Base-by-base conservation (phyloP, 2,329 filamentous ascomycete genomes). In the Fusarium sp. region DNA sequence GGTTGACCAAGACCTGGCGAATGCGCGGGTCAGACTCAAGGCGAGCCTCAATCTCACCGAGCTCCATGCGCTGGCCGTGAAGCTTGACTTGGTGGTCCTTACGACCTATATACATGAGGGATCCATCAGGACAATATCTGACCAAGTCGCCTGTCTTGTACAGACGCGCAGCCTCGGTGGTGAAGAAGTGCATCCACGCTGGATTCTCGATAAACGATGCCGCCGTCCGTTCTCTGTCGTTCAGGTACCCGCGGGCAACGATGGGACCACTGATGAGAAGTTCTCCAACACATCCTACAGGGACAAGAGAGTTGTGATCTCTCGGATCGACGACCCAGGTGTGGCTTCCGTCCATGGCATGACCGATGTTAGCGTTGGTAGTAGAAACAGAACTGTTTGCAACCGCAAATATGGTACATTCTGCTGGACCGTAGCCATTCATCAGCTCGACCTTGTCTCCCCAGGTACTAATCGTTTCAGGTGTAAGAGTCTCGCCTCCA, bases 61-160 rank as follows among this genome's bases (percentile, higher is more conserved):
- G 81, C 78, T 87, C 90, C 62, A 89, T 82, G 50, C 88, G 80
- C 66, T 86, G 89, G 18, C 90, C 90, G 26, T 74, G 65, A 5
- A 75, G 61, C 18, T 77, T 77, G 54, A 77, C 73, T 13, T 77
- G 75, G 1, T 65, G 48, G 18, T 77, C 89, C 71, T 88, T 89
- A 12, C 89, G 83, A n/a, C 88, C 88, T 42, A 88, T 72, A 48
- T 84, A 87, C 0, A 80, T 66, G 14, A 88, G 75, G 9, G 72
- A 74, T 1, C 84, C 84, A 62, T 86, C 81, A 0, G 78, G 76
- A 28, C 81, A 73, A 36, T 86, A 86, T 41, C 75, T 80, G 2
- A 80, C 86, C 28, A 88, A 78, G 67, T 88, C 87, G 12, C 86
- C 87, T 2, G 86, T 87, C 66, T 84, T 84, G 75, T 87, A 88